Percentiles rank a stretch among this genome's conserved stretches.
phyloP scores from a whole-genome alignment of 2,329 filamentous ascomycete genomes.

The Clarireedia homoeocarpa region DNA sequence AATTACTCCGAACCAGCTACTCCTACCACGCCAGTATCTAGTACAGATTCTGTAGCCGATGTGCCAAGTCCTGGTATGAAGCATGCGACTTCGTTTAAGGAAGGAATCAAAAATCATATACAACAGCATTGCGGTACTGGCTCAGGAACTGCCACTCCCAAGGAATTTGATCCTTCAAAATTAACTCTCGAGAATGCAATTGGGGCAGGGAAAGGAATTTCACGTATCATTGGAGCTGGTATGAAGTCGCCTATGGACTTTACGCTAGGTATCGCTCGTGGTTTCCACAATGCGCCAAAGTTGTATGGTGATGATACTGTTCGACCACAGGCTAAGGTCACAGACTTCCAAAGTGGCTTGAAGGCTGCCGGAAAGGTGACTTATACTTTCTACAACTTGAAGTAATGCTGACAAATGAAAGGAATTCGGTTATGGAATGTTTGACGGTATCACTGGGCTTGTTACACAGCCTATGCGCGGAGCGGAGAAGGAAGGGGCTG shows the following conservation, averaged over 20 bases:
- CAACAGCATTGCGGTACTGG: not conserved
- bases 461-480: slow-evolving; percentile 70
- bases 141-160: slow-evolving; percentile 20
- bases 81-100: slow-evolving; percentile 24
- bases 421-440: slow-evolving; percentile 70
- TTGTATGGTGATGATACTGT: slow-evolving; percentile 82
- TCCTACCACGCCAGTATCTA: slow-evolving; percentile 17
- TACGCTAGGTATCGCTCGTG: slow-evolving; percentile 71
- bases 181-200: slow-evolving; percentile 46
- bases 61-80: not conserved
- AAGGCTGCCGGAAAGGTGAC: slow-evolving; percentile 63
- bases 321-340: slow-evolving; percentile 70
- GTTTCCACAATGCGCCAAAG: slow-evolving; percentile 80
- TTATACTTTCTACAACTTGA: not conserved
- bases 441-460: slow-evolving; percentile 73
- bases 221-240: slow-evolving; percentile 65
- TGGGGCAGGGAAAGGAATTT: slow-evolving; percentile 52
- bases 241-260: slow-evolving; percentile 80
- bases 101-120: slow-evolving; percentile 26
- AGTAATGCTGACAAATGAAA: slow-evolving; percentile 17
- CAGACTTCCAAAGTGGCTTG: slow-evolving; percentile 66
- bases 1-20: slow-evolving; percentile 15
- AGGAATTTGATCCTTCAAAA: slow-evolving; percentile 19
- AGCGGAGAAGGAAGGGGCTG: slow-evolving; percentile 54
- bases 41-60: slow-evolving; percentile 8